Conservation (phyloP, 2,329 filamentous ascomycete genomes). For the Venturia oleaginea region DNA sequence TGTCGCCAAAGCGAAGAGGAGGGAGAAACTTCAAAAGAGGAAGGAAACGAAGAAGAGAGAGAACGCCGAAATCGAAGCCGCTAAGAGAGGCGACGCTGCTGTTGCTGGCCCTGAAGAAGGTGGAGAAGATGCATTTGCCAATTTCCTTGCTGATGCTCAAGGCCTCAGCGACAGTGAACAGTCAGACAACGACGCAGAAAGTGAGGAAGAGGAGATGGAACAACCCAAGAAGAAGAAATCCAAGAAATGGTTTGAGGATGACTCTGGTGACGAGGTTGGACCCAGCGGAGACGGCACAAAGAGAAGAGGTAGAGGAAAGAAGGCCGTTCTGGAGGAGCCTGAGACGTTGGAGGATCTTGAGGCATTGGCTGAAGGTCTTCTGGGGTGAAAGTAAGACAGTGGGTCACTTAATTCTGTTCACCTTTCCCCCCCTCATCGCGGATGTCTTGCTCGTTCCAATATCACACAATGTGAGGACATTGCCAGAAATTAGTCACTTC, state of each 20-base stretch:
- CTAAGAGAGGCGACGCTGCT: constrained; percentile 45
- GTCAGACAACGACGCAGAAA: constrained; percentile 31
- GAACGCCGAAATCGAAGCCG: constrained; percentile 48
- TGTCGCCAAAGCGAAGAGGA: constrained; percentile 65
- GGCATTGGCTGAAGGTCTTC: constrained; percentile 62
- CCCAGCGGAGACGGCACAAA: constrained; percentile 35
- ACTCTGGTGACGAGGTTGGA: constrained; percentile 42
- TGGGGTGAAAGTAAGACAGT: constrained; percentile 31
- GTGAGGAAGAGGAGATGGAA: constrained; percentile 48
- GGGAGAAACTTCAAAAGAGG: constrained; percentile 64
- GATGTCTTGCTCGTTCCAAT: too few species aligned
- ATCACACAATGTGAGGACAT: neutral
- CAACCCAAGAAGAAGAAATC: constrained; percentile 47
- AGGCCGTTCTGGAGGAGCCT: constrained; percentile 56
- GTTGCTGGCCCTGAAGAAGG: constrained; percentile 22
- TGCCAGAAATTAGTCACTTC: neutral
- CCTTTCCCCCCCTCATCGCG: neutral
- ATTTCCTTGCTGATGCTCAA: constrained; percentile 32
- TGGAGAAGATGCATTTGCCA: constrained; percentile 32
- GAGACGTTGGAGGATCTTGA: constrained; percentile 75
- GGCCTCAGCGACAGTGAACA: constrained; percentile 29
- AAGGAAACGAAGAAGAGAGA: constrained; percentile 57
- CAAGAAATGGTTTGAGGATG: constrained; percentile 74
- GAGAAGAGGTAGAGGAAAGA: constrained; percentile 40
- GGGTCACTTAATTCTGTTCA: neutral